phyloP scores from a whole-genome alignment of 2,329 filamentous ascomycete species.

The Neofusicoccum parvum region DNA sequence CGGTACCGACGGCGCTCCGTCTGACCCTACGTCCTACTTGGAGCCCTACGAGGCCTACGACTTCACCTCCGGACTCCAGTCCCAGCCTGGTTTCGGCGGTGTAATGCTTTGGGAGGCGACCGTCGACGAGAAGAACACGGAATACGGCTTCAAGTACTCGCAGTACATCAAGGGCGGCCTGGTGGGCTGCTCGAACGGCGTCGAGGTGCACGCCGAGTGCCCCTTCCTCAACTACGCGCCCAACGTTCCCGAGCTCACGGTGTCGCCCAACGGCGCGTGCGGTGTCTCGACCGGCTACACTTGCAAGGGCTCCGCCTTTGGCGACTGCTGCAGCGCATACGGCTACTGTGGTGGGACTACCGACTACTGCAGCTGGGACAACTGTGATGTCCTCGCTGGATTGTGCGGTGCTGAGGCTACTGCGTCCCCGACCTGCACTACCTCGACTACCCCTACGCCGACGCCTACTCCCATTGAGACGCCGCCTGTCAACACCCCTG shows the following conservation, averaged over 20 bases:
- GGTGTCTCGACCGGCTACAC: slow-evolving; percentile 21
- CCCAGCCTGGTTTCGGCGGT: slow-evolving; percentile 55
- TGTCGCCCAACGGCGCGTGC: slow-evolving; percentile 24
- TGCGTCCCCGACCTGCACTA: neutral
- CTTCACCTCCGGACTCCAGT: slow-evolving; percentile 46
- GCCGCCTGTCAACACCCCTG: neutral
- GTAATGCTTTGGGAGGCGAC: slow-evolving; percentile 64
- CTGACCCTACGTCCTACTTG: slow-evolving; percentile 49
- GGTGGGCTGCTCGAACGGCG: slow-evolving; percentile 24
- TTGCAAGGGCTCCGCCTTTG: slow-evolving; percentile 24
- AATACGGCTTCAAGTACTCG: slow-evolving; percentile 48
- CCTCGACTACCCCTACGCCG: neutral
- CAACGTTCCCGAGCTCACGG: slow-evolving; percentile 17
- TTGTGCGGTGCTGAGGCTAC: neutral
- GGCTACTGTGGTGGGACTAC: slow-evolving; percentile 22
- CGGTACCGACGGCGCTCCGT: slow-evolving; percentile 28
- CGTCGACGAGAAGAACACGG: slow-evolving; percentile 48
- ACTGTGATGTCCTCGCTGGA: neutral
- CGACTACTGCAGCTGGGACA: slow-evolving; percentile 1
- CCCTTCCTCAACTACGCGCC: slow-evolving; percentile 3
- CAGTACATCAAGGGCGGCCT: slow-evolving; percentile 49
- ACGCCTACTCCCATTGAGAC: neutral
- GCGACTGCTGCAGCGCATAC: slow-evolving; percentile 22
- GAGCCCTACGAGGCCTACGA: slow-evolving; percentile 47
- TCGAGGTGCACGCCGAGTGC: slow-evolving; percentile 3